phyloP scores from a whole-genome alignment of 192 early-diverging fungal genomes.

The Coemansia sp. region DNA sequence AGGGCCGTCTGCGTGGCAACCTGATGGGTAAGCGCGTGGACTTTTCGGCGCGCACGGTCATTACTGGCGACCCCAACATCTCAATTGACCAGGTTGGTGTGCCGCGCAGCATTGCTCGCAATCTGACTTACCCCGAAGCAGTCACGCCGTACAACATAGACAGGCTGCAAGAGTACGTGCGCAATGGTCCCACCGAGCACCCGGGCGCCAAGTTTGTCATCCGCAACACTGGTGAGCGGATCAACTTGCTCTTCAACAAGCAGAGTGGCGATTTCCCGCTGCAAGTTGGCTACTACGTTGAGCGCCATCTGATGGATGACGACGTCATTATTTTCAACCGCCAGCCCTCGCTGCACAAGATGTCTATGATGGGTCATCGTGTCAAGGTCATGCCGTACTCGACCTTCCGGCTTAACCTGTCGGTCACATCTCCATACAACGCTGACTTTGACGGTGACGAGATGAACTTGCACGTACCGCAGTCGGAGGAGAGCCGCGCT shows the following conservation, averaged over 20 bases:
- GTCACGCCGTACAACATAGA: slow-evolving; percentile 98
- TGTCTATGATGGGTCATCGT: slow-evolving; percentile 99
- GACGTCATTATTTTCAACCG: slow-evolving; percentile 99
- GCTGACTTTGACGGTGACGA: slow-evolving; percentile 99
- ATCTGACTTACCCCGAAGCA: slow-evolving; percentile 94
- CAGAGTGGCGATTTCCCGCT: slow-evolving; percentile 79
- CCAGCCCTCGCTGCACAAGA: slow-evolving; percentile 98
- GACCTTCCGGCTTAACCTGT: slow-evolving; percentile 96
- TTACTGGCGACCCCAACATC: slow-evolving; percentile 97
- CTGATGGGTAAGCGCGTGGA: slow-evolving; percentile 99
- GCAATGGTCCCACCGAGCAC: slow-evolving; percentile 88
- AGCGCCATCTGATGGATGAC: slow-evolving; percentile 91
- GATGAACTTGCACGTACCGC: slow-evolving; percentile 99
- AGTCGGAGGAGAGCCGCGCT: slow-evolving; percentile 93
- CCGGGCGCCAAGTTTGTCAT: slow-evolving; percentile 98
- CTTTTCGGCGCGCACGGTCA: slow-evolving; percentile 98
- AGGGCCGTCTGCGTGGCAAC: slow-evolving; percentile 97
- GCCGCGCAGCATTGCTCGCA: slow-evolving; percentile 93
- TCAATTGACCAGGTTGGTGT: slow-evolving; percentile 99
- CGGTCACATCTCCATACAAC: slow-evolving; percentile 97
- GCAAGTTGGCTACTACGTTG: slow-evolving; percentile 89
- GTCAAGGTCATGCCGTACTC: slow-evolving; percentile 99
- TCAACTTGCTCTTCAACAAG: slow-evolving; percentile 86
- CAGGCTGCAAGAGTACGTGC: slow-evolving; percentile 79
- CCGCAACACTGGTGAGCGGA: slow-evolving; percentile 88